Evolutionary conservation across 495 filamentous ascomycete species (phyloP), one percentile per base, ranked within the genome.

Genomic region (Hyaloscypha bicolor): DNA sequence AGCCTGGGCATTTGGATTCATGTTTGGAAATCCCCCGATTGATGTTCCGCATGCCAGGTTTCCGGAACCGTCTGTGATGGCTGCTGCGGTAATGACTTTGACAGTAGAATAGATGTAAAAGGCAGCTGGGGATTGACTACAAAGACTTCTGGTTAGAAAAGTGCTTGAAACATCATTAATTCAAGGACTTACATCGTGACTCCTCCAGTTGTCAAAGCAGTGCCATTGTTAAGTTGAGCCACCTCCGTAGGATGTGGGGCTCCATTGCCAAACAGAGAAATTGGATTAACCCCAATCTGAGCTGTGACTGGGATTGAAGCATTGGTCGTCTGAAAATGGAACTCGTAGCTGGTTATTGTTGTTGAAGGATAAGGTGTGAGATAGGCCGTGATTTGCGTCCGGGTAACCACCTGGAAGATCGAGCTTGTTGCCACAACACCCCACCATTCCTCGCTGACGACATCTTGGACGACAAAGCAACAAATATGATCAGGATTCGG

Each of bases 51-150:
- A 69, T 25, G 35, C 67, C 16, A 53, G 16, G 31, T 62, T 22
- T 2, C 67, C 64, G 25, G 29, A 25, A 12, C 6, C 22, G 53
- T 66, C 64, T 19, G 55, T 59, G 6, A 66, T 42, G n/a, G 55
- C 37, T 16, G 55, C 63, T 1, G 51, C 67, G 0, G 55, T 65
- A 31, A 69, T 65, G 32, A 69, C 52, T 45, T 61, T 64, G 25
- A 69, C 35, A 8, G 67, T 69, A 12, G 55, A 53, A 35, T 69
- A 69, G 6, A 69, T 56, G 14, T 55, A 65, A 30, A 69, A 69
- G 30, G 67, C 67, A 3, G 62, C 67, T 8, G 67, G 67, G 5
- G 62, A 69, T 60, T 42, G 55, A 9, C 64, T 66, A 25, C 2
- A 61, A 11, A 9, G 19, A 8, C n/a, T 32, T 32, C 31, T 25